Conservation (phyloP, 2,329 filamentous ascomycete species). For the Aspergillus nomiae region DNA sequence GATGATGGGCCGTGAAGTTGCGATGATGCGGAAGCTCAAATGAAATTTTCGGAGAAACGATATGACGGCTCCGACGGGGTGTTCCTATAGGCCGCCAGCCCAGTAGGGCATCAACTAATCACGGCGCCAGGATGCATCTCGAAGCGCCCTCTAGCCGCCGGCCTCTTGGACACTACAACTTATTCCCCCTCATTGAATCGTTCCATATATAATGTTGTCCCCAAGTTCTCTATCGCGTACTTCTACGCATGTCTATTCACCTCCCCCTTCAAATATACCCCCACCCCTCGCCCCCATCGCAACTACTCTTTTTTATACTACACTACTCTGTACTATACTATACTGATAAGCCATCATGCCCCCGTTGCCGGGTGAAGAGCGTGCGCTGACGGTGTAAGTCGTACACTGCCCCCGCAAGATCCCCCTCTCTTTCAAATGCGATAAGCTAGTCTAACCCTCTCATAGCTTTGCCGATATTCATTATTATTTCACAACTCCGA, state of each 20-base stretch:
- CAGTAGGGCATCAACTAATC: conserved; percentile 11
- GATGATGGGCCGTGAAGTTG: background rate
- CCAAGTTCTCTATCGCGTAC: conserved; percentile 1
- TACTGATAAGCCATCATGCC: conserved; percentile 40
- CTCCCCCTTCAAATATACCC: background rate
- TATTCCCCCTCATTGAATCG: conserved; percentile 13
- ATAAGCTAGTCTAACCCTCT: conserved; percentile 11
- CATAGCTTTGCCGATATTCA: conserved; percentile 65
- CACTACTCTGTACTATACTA: background rate
- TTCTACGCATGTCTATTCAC: background rate
- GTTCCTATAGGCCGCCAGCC: background rate
- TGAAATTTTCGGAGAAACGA: conserved; percentile 43
- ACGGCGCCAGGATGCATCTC: conserved; percentile 14
- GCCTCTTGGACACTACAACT: conserved; percentile 19
- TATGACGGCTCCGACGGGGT: background rate
- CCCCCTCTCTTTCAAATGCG: background rate
- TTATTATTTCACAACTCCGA: conserved; percentile 63
- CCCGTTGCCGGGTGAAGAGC: conserved; percentile 49
- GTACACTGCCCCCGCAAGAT: conserved; percentile 22
- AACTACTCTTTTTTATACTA: background rate
- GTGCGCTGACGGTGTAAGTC: conserved; percentile 49
- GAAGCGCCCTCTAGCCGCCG: conserved; percentile 25
- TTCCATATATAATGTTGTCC: conserved; percentile 10
- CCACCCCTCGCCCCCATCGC: background rate
- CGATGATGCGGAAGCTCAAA: conserved; percentile 24